Evolutionary conservation across 345 rosid species (phyloP).

Genomic region (Populus simonii): DNA sequence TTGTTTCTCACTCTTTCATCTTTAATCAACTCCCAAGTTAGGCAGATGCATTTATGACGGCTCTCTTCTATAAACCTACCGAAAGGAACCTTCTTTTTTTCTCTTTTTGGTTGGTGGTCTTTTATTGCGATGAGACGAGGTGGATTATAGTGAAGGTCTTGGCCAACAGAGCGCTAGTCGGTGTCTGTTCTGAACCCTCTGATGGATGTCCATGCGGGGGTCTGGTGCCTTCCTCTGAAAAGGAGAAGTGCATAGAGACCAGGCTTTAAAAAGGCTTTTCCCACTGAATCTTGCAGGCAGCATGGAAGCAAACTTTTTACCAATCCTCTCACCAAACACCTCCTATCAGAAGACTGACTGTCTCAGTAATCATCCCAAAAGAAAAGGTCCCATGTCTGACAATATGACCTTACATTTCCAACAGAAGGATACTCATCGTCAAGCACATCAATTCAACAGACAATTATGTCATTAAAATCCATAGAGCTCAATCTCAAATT

Average conservation of each 20-base stretch:
- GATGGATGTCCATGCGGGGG: slow-evolving; percentile 27
- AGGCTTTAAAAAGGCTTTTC: slow-evolving; percentile 8
- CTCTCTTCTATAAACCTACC: too few relatives aligned
- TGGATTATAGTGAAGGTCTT: background rate
- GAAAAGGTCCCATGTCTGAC: background rate
- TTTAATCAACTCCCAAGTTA: too few relatives aligned
- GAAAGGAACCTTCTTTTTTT: too few relatives aligned
- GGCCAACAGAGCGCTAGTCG: slow-evolving; percentile 9
- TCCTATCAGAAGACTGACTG: background rate
- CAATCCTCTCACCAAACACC: background rate
- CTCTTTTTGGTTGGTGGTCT: too few relatives aligned
- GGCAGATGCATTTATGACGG: too few relatives aligned
- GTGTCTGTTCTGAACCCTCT: slow-evolving; percentile 22
- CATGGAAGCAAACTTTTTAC: background rate
- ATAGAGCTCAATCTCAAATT: background rate
- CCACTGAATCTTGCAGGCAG: slow-evolving; percentile 14
- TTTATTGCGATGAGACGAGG: background rate
- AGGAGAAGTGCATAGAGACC: slow-evolving; percentile 1
- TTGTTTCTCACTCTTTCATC: too few relatives aligned
- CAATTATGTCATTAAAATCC: background rate
- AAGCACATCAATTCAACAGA: background rate
- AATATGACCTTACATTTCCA: background rate
- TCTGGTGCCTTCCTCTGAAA: slow-evolving; percentile 4
- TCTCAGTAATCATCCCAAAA: slow-evolving; percentile 10
- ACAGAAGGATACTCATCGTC: background rate